Percentiles rank a stretch among this genome's conserved stretches.
Evolutionary conservation across 2,329 filamentous ascomycete species (phyloP).

Genomic region (Ophiostoma piceae): DNA sequence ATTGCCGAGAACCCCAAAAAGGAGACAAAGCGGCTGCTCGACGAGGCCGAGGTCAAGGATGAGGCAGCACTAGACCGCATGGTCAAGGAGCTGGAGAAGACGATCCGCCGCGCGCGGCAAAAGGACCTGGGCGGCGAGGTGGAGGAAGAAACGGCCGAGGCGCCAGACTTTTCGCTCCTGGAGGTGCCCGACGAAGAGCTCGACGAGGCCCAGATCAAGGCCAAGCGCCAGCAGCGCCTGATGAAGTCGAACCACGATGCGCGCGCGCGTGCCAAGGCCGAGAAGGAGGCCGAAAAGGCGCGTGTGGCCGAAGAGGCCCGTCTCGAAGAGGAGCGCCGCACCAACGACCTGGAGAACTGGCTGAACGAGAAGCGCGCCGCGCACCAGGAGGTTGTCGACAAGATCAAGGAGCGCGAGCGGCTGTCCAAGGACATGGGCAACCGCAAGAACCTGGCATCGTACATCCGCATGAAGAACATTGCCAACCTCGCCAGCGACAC

Average conservation of each 20-base stretch:
- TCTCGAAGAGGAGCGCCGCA: slow-evolving; percentile 74
- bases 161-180: slow-evolving; percentile 79
- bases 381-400: slow-evolving; percentile 64
- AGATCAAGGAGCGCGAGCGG: slow-evolving; percentile 88
- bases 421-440: slow-evolving; percentile 93
- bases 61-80: slow-evolving; percentile 78
- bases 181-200: slow-evolving; percentile 88
- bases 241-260: slow-evolving; percentile 95
- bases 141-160: slow-evolving; percentile 61
- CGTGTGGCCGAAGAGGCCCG: slow-evolving; percentile 77
- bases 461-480: slow-evolving; percentile 97
- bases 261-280: slow-evolving; percentile 84
- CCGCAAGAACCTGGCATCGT: slow-evolving; percentile 89
- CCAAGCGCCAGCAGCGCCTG: slow-evolving; percentile 86
- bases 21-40: slow-evolving; percentile 77
- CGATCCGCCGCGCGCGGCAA: slow-evolving; percentile 81
- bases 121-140: slow-evolving; percentile 74
- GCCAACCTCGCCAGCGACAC: slow-evolving; percentile 91
- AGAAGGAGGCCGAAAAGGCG: slow-evolving; percentile 90
- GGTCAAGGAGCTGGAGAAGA: slow-evolving; percentile 84
- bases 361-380: slow-evolving; percentile 73
- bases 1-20: slow-evolving; percentile 80
- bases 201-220: slow-evolving; percentile 83
- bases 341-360: slow-evolving; percentile 82
- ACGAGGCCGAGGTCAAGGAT: slow-evolving; percentile 87